These are phyloP conservation scores for Botryotinia calthae DNA, from an alignment of 2,329 filamentous ascomycete species.

Conservation along the genomic window DNA sequence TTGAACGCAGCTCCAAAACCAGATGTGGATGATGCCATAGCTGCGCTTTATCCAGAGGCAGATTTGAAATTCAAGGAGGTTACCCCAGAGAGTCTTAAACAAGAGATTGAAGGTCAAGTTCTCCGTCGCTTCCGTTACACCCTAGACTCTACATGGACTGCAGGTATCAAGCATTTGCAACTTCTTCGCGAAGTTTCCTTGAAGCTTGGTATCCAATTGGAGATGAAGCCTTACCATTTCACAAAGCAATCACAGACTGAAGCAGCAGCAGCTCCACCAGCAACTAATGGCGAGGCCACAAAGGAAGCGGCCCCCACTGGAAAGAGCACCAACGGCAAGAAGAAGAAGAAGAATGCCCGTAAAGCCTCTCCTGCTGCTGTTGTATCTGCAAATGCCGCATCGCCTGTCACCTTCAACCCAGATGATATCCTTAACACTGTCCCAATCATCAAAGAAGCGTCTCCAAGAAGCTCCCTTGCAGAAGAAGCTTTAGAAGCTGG, in stretches of 20 bases:
- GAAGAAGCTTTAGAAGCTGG: constrained; percentile 96
- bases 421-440: constrained; percentile 91
- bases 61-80: constrained; percentile 79
- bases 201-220: constrained; percentile 86
- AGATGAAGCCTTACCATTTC: constrained; percentile 74
- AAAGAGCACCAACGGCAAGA: constrained; percentile 36
- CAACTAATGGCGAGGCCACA: constrained; percentile 41
- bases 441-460: constrained; percentile 92
- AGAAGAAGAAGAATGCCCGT: constrained; percentile 61
- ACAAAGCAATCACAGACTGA: constrained; percentile 44
- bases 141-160: constrained; percentile 66
- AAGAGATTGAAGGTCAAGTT: constrained; percentile 70
- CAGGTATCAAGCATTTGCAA: constrained; percentile 70
- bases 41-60: constrained; percentile 73
- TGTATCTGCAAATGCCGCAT: constrained; percentile 46
- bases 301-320: constrained; percentile 43
- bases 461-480: constrained; percentile 83
- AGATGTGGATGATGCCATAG: constrained; percentile 72
- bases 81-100: constrained; percentile 68
- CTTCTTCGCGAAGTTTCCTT: constrained; percentile 84
- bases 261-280: constrained; percentile 37
- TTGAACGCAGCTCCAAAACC: constrained; percentile 76
- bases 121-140: constrained; percentile 72
- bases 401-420: constrained; percentile 64
- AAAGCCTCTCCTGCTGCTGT: constrained; percentile 48